phyloP scores from a whole-genome alignment of 306 rosid genomes.

The Trifolium pratense region DNA sequence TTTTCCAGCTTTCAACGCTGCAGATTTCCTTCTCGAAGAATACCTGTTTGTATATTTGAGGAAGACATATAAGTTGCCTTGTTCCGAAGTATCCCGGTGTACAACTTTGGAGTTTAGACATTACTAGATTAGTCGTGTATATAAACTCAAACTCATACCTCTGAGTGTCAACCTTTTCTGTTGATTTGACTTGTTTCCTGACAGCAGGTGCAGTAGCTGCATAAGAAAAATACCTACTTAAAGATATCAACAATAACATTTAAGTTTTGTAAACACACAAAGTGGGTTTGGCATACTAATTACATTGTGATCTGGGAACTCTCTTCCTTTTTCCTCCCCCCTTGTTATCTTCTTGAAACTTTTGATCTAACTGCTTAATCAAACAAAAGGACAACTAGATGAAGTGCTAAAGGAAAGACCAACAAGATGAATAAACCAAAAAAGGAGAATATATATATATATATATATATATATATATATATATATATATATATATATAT shows the following conservation, averaged over 20 bases:
- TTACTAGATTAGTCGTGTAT: conserved; percentile 19
- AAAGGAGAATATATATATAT: too few species aligned
- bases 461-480: too few species aligned
- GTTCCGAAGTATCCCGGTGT: conserved; percentile 24
- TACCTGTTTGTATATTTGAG: conserved; percentile 49
- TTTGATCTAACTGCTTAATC: conserved; percentile 47
- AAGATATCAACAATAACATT: conserved; percentile 21
- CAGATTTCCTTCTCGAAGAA: conserved; percentile 60
- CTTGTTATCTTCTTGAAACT: conserved; percentile 42
- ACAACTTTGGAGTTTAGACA: conserved; percentile 4
- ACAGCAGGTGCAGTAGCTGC: conserved; percentile 66
- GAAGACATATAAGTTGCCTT: conserved; percentile 30
- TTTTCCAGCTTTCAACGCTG: conserved; percentile 49
- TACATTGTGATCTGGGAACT: conserved; percentile 61
- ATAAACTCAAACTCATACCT: conserved; percentile 58
- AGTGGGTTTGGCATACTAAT: conserved; percentile 34
- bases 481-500: too few species aligned
- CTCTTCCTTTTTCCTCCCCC: conserved; percentile 48
- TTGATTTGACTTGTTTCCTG: conserved; percentile 44
- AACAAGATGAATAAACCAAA: conserved; percentile 31
- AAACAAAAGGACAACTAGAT: conserved; percentile 25
- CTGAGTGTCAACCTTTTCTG: conserved; percentile 45
- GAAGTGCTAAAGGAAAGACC: conserved; percentile 25
- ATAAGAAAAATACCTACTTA: conserved; percentile 39
- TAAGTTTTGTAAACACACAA: conserved; percentile 16